Evolutionary conservation across 305 asterid genomes (phyloP).

Genomic region (Withania somnifera): DNA sequence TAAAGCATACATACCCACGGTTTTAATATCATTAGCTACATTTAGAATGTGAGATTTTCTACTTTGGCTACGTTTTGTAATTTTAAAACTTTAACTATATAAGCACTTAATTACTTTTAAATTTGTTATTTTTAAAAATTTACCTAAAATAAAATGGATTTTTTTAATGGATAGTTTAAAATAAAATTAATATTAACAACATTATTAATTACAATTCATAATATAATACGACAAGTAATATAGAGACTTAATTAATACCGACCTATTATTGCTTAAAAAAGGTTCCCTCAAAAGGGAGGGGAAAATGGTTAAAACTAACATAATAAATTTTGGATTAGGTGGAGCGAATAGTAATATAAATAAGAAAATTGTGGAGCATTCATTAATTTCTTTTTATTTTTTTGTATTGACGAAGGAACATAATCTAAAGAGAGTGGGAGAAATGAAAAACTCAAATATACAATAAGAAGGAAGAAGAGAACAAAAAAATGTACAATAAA

Average conservation of each 20-base stretch:
- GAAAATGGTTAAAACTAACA: background rate
- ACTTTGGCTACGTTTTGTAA: too few relatives aligned
- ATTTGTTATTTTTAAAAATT: too few relatives aligned
- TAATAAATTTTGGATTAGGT: background rate
- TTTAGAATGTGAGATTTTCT: too few relatives aligned
- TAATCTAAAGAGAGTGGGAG: background rate
- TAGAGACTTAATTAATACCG: background rate
- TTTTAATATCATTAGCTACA: too few relatives aligned
- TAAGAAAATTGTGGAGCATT: background rate
- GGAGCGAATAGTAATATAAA: background rate
- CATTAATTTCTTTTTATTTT: background rate
- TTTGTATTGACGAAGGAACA: background rate
- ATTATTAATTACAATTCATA: background rate
- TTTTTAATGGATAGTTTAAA: too few relatives aligned
- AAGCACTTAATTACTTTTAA: too few relatives aligned
- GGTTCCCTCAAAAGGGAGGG: background rate
- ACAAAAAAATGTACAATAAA: background rate
- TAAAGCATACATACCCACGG: too few relatives aligned
- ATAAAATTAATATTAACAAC: background rate
- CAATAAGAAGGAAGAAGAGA: background rate
- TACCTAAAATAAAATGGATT: too few relatives aligned
- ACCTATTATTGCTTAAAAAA: background rate
- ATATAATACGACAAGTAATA: background rate
- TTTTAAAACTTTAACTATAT: too few relatives aligned
- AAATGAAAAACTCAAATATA: background rate